Evolutionary conservation across 208 protist genomes (phyloP).

Genomic region (Trypanosoma avium): DNA sequence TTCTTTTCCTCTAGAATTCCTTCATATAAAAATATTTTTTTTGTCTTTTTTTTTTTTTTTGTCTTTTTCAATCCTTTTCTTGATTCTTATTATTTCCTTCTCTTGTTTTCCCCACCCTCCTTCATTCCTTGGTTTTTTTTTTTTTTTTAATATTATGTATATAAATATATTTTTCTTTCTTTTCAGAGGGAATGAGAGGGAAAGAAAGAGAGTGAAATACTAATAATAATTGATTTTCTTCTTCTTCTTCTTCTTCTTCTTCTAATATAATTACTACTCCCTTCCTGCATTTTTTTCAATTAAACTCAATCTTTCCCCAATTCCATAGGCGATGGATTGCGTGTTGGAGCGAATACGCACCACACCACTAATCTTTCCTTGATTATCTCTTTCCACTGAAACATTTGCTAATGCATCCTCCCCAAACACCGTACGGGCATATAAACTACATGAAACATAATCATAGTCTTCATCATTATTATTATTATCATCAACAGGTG

Average conservation of each 20-base stretch:
- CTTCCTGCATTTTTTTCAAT: slow-evolving; percentile 33
- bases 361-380: slow-evolving; percentile 92
- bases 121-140: background rate
- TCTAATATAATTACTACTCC: background rate
- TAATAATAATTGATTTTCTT: background rate
- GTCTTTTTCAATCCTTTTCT: background rate
- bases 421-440: slow-evolving; percentile 96
- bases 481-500: slow-evolving; percentile 39
- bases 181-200: too few species aligned
- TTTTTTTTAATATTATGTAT: background rate
- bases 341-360: slow-evolving; percentile 97
- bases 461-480: slow-evolving; percentile 80
- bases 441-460: slow-evolving; percentile 97
- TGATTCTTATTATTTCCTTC: background rate
- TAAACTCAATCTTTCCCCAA: slow-evolving; percentile 96
- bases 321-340: slow-evolving; percentile 97
- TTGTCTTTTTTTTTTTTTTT: slow-evolving; percentile 6
- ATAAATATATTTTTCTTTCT: background rate
- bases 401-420: slow-evolving; percentile 98
- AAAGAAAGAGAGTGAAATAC: too few species aligned
- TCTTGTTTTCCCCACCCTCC: background rate
- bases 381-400: slow-evolving; percentile 64
- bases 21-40: background rate
- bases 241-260: background rate
- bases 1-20: background rate